Conservation (phyloP, 1,139 yeast species). For the Suhomyces bribrorum region DNA sequence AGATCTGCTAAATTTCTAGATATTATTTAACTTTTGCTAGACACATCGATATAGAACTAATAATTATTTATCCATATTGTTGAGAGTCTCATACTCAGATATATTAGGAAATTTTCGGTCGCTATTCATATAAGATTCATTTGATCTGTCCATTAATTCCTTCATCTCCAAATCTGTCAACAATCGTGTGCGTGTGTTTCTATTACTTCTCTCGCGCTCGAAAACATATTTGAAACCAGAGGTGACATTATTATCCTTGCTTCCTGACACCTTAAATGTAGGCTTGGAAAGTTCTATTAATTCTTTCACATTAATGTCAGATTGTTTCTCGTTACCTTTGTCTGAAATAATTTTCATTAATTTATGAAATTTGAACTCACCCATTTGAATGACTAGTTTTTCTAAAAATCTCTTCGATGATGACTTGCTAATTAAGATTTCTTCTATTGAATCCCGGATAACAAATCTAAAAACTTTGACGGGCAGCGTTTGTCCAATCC, state of each 20-base stretch:
- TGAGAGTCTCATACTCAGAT: constrained; percentile 54
- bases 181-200: constrained; percentile 5
- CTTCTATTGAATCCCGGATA: constrained; percentile 78
- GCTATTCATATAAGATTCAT: constrained; percentile 39
- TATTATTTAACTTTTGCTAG: neutral
- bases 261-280: constrained; percentile 11
- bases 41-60: too few relatives aligned
- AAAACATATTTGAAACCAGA: neutral
- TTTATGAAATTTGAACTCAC: constrained; percentile 63
- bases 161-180: constrained; percentile 44
- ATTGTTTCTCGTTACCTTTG: constrained; percentile 10
- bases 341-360: constrained; percentile 25
- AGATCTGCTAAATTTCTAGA: constrained; percentile 24
- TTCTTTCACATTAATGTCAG: constrained; percentile 25
- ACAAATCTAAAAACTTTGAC: constrained; percentile 79
- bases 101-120: constrained; percentile 40
- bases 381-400: constrained; percentile 80
- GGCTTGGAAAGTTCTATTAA: constrained; percentile 33
- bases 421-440: constrained; percentile 73
- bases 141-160: constrained; percentile 57
- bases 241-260: neutral
- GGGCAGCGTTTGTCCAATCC: constrained; percentile 87
- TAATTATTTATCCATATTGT: constrained; percentile 23
- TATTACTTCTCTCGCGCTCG: constrained; percentile 1
- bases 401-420: constrained; percentile 79